These are phyloP conservation scores for Phylloporus rhodoxanthus DNA, from an alignment of 768 basidiomycete genomes.

Conservation along the genomic window DNA sequence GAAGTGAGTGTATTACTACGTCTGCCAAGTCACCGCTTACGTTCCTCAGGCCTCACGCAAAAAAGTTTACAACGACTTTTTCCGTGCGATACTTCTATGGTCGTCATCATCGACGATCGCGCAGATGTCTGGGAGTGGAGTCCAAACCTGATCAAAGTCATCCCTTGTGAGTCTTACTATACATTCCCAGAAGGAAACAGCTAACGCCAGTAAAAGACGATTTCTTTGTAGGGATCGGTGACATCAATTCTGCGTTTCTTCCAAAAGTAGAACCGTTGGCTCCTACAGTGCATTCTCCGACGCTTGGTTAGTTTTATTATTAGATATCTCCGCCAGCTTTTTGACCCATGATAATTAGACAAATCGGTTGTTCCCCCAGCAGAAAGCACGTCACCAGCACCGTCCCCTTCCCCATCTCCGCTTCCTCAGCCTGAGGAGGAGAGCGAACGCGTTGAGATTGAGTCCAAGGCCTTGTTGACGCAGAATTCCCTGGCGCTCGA, in stretches of 20 bases:
- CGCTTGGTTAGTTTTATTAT: slow-evolving; percentile 17
- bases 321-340: neutral
- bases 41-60: slow-evolving; percentile 67
- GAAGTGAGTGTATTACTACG: slow-evolving; percentile 55
- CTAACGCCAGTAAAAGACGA: slow-evolving; percentile 55
- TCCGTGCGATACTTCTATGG: slow-evolving; percentile 97
- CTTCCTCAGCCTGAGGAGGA: slow-evolving; percentile 35
- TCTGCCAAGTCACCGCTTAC: slow-evolving; percentile 10
- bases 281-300: slow-evolving; percentile 20
- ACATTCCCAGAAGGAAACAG: neutral
- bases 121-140: slow-evolving; percentile 99
- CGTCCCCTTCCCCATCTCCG: slow-evolving; percentile 11
- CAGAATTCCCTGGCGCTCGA: slow-evolving; percentile 74
- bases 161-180: slow-evolving; percentile 67
- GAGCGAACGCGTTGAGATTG: slow-evolving; percentile 39
- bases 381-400: slow-evolving; percentile 14
- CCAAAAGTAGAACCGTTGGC: slow-evolving; percentile 62
- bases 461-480: slow-evolving; percentile 53
- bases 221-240: slow-evolving; percentile 96
- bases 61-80: slow-evolving; percentile 91
- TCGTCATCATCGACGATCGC: slow-evolving; percentile 97
- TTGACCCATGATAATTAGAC: slow-evolving; percentile 17
- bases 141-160: slow-evolving; percentile 93
- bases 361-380: slow-evolving; percentile 11
- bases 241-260: slow-evolving; percentile 93